Evolutionary conservation across 495 filamentous ascomycete species (phyloP), one percentile per base, ranked within the genome.

Genomic region (Friedmanniomyces endolithicus): DNA sequence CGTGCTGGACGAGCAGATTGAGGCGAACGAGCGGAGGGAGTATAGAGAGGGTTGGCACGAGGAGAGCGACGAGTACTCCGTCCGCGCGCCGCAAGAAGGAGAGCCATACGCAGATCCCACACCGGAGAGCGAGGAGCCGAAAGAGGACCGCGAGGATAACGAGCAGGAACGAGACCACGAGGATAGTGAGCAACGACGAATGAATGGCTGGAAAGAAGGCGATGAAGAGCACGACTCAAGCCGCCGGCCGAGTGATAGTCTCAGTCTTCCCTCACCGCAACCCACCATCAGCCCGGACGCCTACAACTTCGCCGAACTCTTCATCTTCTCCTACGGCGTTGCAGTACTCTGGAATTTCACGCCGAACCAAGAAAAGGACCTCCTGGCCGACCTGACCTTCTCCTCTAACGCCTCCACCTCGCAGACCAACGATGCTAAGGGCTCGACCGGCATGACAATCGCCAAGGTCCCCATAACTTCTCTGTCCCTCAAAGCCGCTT

Each of bases 261-360:
- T 55, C 37, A 52, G 22, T 37, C 50, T 44, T 39, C 45, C 49
- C 8, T 55, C 56, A 17, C 60, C 54, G 23, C 59, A 55, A 39
- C 44, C 50, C 55, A 56, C 44, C 52, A 56, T 56, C 48, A 50
- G 16, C 45, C 63, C 61, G 51, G 78, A 90, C 61, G 78, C 77
- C 1, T 77, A 83, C 51, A 71, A 75, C 27, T 90, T 95, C 61
- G 94, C 85, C 23, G 92, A 99, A 69, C 89, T 99, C 86, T 97
- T 95, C 65, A 85, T 97, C 52, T 97, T 95, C 69, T 90, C 84
- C 22, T 99, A 99, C 67, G 92, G 92, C 11, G 94, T 99, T 0
- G 90, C 89, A 0, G 92, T 99, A 16, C 96, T 97, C 66, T 99
- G 92, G 92, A 97, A 97, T 66, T 92, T 97, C 63, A 88, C 89